phyloP scores from a whole-genome alignment of 108 stramenopile species.

The Nitzschia putrida region DNA sequence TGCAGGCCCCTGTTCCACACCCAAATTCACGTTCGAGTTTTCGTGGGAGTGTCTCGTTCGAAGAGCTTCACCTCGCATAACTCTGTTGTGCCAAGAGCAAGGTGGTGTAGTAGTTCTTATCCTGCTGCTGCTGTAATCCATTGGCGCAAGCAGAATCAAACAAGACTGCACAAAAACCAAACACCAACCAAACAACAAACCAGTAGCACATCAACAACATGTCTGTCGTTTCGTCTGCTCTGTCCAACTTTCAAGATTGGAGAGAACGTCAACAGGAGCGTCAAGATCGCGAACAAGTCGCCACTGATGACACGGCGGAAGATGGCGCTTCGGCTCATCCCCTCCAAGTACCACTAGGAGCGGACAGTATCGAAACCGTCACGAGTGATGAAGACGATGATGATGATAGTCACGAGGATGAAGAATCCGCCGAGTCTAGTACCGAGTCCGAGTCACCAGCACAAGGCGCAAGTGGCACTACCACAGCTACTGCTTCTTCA shows the following conservation, averaged over 20 bases:
- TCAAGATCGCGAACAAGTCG: constrained; percentile 20
- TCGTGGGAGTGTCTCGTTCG: too few species aligned
- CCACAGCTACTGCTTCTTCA: background rate
- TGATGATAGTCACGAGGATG: constrained; percentile 5
- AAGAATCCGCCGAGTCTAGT: background rate
- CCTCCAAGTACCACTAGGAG: constrained; percentile 2
- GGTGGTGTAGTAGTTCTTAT: too few species aligned
- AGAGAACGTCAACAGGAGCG: constrained; percentile 24
- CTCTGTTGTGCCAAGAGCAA: too few species aligned
- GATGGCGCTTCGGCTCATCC: constrained; percentile 10
- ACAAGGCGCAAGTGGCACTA: background rate
- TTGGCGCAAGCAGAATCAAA: too few species aligned
- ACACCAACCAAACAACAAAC: too few species aligned
- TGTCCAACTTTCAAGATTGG: constrained; percentile 20
- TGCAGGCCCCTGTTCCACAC: too few species aligned
- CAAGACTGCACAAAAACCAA: too few species aligned
- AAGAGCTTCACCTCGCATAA: too few species aligned
- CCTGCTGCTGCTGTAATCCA: too few species aligned
- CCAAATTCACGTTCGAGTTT: too few species aligned
- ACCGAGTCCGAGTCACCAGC: constrained; percentile 4
- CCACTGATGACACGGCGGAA: constrained; percentile 13
- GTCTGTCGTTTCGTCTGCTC: background rate
- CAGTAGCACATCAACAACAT: background rate
- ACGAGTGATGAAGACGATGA: constrained; percentile 1
- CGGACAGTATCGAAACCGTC: background rate